Conservation (phyloP, 176 grass and related monocot genomes). For the Poa annua region DNA sequence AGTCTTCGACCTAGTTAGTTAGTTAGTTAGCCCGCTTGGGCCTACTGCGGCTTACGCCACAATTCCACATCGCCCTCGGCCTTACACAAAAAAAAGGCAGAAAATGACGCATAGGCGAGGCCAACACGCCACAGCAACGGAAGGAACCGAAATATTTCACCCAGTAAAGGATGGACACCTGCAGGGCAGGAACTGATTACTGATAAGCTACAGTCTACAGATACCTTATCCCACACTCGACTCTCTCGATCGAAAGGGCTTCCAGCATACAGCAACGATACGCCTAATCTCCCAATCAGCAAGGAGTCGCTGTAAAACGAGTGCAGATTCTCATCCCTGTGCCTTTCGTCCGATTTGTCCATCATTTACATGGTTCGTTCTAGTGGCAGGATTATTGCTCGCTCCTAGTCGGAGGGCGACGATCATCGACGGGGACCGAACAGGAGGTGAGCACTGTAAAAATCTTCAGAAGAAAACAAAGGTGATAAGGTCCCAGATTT, state of each 20-base stretch:
- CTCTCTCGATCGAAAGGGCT: not conserved
- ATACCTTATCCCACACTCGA: not conserved
- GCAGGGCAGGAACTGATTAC: not conserved
- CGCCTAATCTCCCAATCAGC: not conserved
- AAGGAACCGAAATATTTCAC: no score
- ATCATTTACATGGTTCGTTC: no score
- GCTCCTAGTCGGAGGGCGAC: not conserved
- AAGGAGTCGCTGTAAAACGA: no score
- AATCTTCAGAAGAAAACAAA: not conserved
- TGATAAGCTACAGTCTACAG: not conserved
- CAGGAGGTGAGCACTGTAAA: conserved; percentile 1
- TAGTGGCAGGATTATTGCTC: not conserved
- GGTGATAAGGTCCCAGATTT: not conserved
- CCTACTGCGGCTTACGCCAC: no score
- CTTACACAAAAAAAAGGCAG: no score
- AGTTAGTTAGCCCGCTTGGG: no score
- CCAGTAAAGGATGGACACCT: not conserved
- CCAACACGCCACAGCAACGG: no score
- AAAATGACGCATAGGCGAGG: no score
- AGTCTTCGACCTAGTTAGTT: no score
- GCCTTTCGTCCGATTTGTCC: no score
- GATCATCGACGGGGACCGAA: not conserved
- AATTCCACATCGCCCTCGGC: no score
- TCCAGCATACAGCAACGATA: not conserved
- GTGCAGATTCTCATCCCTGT: no score